These are phyloP conservation scores for Fusarium camptoceras DNA, from an alignment of 2,329 filamentous ascomycete genomes.

Conservation along the genomic window DNA sequence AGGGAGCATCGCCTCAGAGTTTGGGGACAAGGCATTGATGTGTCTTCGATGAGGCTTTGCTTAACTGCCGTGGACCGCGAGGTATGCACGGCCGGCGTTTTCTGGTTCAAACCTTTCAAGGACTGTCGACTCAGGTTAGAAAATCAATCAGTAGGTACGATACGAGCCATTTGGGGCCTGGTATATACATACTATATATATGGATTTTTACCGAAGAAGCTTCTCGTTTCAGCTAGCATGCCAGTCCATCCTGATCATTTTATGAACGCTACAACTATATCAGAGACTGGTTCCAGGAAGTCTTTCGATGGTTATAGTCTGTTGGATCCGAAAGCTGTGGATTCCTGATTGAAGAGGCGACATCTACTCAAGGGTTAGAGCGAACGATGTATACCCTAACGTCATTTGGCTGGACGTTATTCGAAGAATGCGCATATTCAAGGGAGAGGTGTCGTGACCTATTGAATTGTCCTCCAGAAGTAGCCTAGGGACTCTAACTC, in stretches of 20 bases:
- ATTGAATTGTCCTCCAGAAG: background rate
- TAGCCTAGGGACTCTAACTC: background rate
- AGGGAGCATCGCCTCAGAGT: constrained; percentile 75
- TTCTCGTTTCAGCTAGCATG: background rate
- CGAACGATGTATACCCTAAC: background rate
- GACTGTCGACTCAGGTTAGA: background rate
- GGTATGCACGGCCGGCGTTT: background rate
- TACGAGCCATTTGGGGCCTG: background rate
- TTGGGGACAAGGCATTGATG: constrained; percentile 84
- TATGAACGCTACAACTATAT: background rate
- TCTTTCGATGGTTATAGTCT: too few species aligned
- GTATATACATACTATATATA: background rate
- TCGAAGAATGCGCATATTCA: background rate
- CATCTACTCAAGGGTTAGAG: background rate
- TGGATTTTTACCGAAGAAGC: background rate
- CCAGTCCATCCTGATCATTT: background rate
- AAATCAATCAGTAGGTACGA: background rate
- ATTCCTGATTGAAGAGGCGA: background rate
- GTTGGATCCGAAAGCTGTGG: background rate
- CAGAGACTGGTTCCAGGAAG: background rate
- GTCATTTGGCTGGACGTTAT: background rate
- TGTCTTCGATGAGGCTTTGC: constrained; percentile 70
- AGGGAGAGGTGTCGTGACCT: background rate
- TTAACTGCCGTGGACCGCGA: background rate
- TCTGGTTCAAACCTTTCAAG: background rate